Conservation (phyloP, 2,329 filamentous ascomycete genomes). For the Colletotrichum melonis region DNA sequence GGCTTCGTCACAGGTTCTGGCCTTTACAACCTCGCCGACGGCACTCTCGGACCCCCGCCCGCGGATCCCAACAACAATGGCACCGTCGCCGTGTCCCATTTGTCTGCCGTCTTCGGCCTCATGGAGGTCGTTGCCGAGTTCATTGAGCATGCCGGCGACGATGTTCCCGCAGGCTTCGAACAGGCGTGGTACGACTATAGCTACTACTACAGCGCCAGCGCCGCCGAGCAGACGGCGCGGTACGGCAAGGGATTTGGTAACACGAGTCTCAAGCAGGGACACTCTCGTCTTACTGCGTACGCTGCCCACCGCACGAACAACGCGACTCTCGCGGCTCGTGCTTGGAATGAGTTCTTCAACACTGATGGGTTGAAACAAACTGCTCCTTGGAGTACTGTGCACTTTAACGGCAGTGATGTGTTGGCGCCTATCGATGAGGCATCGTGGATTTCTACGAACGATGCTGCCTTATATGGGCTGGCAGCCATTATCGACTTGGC, state of each 20-base stretch:
- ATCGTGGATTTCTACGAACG: constrained; percentile 67
- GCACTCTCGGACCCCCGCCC: constrained; percentile 62
- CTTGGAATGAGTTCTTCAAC: constrained; percentile 65
- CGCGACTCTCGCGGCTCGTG: constrained; percentile 58
- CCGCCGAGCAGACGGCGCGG: constrained; percentile 60
- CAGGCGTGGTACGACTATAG: constrained; percentile 70
- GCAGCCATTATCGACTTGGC: constrained; percentile 68
- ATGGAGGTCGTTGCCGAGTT: constrained; percentile 68
- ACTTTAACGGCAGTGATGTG: constrained; percentile 55
- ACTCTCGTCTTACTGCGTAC: constrained; percentile 69
- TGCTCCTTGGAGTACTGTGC: constrained; percentile 49
- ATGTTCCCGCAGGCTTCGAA: constrained; percentile 60
- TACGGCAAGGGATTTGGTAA: constrained; percentile 63
- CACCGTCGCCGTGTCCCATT: constrained; percentile 63
- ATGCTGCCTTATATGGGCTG: constrained; percentile 61
- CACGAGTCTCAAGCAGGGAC: constrained; percentile 63
- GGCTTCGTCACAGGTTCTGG: constrained; percentile 69
- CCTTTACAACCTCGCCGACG: constrained; percentile 61
- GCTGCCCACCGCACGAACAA: constrained; percentile 57
- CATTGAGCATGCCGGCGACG: constrained; percentile 58
- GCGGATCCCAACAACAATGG: constrained; percentile 64
- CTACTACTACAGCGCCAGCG: constrained; percentile 64
- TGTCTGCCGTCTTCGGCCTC: constrained; percentile 69
- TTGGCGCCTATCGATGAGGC: constrained; percentile 65
- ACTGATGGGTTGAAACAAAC: constrained; percentile 55